phyloP scores from a whole-genome alignment of 2,329 filamentous ascomycete genomes.

The Apiospora hydei region DNA sequence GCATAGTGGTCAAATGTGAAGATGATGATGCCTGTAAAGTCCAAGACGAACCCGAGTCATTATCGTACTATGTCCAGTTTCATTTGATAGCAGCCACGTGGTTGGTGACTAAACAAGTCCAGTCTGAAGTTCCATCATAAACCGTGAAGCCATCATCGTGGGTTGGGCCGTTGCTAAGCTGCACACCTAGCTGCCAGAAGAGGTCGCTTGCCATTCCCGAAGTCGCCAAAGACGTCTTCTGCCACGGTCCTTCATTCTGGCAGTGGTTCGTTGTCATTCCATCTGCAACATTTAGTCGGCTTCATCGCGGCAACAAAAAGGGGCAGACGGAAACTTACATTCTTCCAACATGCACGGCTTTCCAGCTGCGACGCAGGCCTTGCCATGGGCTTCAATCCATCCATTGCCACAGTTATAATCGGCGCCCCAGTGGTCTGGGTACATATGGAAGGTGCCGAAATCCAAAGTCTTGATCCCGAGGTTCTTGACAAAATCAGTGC shows the following conservation, averaged over 20 bases:
- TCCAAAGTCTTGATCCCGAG: constrained; percentile 58
- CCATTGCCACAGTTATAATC: constrained; percentile 43
- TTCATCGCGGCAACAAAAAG: not conserved
- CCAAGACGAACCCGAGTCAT: not conserved
- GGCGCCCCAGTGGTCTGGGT: constrained; percentile 41
- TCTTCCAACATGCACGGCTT: constrained; percentile 51
- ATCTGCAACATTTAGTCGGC: constrained; percentile 30
- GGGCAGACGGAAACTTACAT: constrained; percentile 41
- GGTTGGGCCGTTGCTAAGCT: constrained; percentile 49
- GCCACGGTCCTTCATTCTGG: constrained; percentile 40
- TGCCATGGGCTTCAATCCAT: constrained; percentile 48
- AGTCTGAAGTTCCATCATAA: constrained; percentile 50
- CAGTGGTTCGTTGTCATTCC: constrained; percentile 39
- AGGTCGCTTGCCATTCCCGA: constrained; percentile 39
- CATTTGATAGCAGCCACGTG: constrained; percentile 47
- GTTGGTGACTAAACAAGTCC: constrained; percentile 53
- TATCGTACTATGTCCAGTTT: not conserved
- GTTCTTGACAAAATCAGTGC: constrained; percentile 60
- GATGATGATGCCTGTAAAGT: not conserved
- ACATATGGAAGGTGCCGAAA: constrained; percentile 57
- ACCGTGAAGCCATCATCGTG: constrained; percentile 55
- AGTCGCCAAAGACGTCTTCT: constrained; percentile 38
- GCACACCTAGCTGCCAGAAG: constrained; percentile 44
- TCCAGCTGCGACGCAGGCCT: constrained; percentile 47
- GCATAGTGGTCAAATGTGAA: not conserved